Conservation (phyloP, 2,329 filamentous ascomycete species). For the Aspergillus sp. region DNA sequence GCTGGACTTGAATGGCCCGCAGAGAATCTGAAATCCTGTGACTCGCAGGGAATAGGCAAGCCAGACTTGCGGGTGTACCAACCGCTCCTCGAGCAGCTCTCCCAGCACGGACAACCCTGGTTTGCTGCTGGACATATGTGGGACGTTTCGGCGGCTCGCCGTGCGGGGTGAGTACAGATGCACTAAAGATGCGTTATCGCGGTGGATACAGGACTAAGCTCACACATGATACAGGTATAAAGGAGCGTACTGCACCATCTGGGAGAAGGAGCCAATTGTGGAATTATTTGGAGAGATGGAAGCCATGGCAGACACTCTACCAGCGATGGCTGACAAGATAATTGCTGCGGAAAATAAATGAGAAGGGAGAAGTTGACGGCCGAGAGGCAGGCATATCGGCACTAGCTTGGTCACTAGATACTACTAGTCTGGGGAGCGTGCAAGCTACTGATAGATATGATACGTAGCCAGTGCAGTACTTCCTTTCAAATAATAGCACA, state of each 20-base stretch:
- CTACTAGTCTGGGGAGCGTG: background rate
- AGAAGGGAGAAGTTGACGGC: background rate
- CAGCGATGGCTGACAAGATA: conserved; percentile 32
- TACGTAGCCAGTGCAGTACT: background rate
- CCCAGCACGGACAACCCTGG: conserved; percentile 25
- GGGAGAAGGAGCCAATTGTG: conserved; percentile 28
- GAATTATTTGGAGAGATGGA: conserved; percentile 33
- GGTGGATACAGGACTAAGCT: background rate
- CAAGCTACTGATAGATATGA: background rate
- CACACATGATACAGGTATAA: conserved; percentile 20
- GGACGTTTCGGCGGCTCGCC: conserved; percentile 31
- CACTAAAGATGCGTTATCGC: background rate
- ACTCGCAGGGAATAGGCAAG: conserved; percentile 29
- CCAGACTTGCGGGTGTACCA: conserved; percentile 28
- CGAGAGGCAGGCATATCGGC: background rate
- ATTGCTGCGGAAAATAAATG: conserved; percentile 17
- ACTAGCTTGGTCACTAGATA: background rate
- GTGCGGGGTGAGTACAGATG: conserved; percentile 24
- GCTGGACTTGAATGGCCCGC: conserved; percentile 26
- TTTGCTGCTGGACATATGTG: conserved; percentile 36
- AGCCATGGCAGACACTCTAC: conserved; percentile 28
- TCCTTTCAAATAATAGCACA: no score
- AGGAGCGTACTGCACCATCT: conserved; percentile 26
- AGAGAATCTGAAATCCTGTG: conserved; percentile 31
- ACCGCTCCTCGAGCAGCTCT: conserved; percentile 25